Evolutionary conservation across 345 rosid genomes (phyloP), one percentile per base, ranked within the genome.

Genomic region (Euclidium syriacum): DNA sequence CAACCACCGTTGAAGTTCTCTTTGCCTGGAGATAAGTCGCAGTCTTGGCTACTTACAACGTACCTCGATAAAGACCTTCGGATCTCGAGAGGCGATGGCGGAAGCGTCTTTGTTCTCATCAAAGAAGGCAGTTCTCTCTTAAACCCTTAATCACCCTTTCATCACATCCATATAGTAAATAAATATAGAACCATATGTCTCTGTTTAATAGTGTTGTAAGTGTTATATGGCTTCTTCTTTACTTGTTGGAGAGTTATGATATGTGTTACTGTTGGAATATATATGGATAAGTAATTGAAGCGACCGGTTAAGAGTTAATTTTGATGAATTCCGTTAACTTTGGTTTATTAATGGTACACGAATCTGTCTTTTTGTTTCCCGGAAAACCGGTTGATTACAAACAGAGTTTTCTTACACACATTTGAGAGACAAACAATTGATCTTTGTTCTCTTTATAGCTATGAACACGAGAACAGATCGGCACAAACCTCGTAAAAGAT

Each of bases 31-130:
- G 78, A 64, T 55, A 88, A 74, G 3, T 82, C 95, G 0, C 77
- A 89, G 68, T 83, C 94, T 6, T 92, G 98, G 98, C 71, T 92
- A 16, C 86, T 88, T 5, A 92, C 98, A 3, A 88, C 98, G 7
- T 92, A 85, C 81, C 89, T 88, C 0, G 95, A 89, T 32, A 80
- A 82, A 42, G 96, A 91, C 3, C 83, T 91, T 72, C 77, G 98
- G 2, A 88, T 91, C 65, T 88, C 96, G 0, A 83, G 95, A 74
- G 98, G 94, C 2, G 96, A 88, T 69, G 95, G 58, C 1, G 96
- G 98, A 39, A 83, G 95, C 3, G 66, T 92, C 56, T 92, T 83
- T 26, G 96, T 92, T 50, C 91, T 92, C 59, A 58, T 92, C 74
- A 92, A 87, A 78, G 95, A 88, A 65, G 95, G 95, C 49, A 85